Base-by-base conservation (phyloP, 306 rosid species). In the Elaeagnus macrophylla region DNA sequence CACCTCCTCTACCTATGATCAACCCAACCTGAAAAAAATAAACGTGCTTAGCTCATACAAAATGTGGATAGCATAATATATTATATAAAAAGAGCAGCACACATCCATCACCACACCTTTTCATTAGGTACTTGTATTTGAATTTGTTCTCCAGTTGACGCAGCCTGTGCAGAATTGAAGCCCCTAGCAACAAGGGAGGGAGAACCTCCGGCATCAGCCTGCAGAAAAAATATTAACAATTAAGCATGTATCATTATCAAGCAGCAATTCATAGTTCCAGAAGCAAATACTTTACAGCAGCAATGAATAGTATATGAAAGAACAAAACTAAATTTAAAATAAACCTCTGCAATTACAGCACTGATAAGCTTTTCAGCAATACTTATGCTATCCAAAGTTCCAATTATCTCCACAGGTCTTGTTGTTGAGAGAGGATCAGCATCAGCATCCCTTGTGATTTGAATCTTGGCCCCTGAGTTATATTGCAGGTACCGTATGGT, bases 141-240 rank as follows among this genome's bases (percentile, higher is more conserved):
- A 61, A 93, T 83, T 83, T 84, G 99, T 73, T 93, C 99, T 54
- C 95, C 70, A n/a, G 94, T 86, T 44, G 73, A 81, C 12, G 57
- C 69, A 59, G 54, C 76, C 75, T 79, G 99, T 14, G 94, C 77
- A 47, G 89, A 59, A 18, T 89, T 78, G 45, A 84, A 75, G 49
- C 99, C 99, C 39, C 96, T 79, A 51, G 99, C 99, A 59, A 93
- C 86, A 69, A 87, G 84, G 43, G 99, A 71, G 25, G 96, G 99
- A 64, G 99, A 93, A 38, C 99, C 99, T 54, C 99, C 99, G 2
- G 95, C 99, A 77, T 93, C 99, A 71, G 99, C 99, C 99, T 87
- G 78, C 50, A 45, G 59, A 5, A 25, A 25, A 25, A 25, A 25
- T 25, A 25, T 25, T 2, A 2, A 3, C 2, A 25, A 25, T 25